These are phyloP conservation scores for Sugiyamaella americana DNA, from an alignment of 805 yeast genomes.

Conservation along the genomic window DNA sequence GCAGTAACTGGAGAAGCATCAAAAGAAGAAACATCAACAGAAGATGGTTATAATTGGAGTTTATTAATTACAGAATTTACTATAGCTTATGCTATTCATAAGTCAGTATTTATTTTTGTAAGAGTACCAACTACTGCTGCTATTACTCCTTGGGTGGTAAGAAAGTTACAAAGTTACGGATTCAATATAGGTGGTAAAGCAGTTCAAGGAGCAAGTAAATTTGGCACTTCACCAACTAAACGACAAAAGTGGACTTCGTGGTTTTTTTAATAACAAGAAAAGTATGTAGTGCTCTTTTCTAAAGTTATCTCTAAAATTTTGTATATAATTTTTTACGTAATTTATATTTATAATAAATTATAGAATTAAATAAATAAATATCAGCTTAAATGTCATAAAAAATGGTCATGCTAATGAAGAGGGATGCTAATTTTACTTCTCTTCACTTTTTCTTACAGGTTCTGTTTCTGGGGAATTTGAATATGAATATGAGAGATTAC, in stretches of 20 bases:
- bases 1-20: constrained; percentile 4
- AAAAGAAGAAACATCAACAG: constrained; percentile 9
- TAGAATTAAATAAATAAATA: too few species aligned
- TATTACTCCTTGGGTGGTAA: constrained; percentile 75
- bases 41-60: constrained; percentile 18
- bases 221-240: constrained; percentile 49
- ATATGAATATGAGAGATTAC: too few species aligned
- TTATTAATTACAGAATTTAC: constrained; percentile 76
- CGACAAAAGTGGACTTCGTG: constrained; percentile 54
- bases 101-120: constrained; percentile 65
- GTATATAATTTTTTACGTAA: too few species aligned
- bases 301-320: too few species aligned
- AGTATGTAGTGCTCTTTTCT: too few species aligned
- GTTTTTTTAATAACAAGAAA: constrained; percentile 43
- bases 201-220: constrained; percentile 29
- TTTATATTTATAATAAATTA: too few species aligned
- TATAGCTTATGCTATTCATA: constrained; percentile 90
- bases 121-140: constrained; percentile 90
- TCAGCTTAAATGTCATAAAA: too few species aligned
- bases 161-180: constrained; percentile 63
- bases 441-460: too few species aligned
- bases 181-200: constrained; percentile 57
- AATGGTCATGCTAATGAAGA: too few species aligned
- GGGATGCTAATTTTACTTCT: too few species aligned
- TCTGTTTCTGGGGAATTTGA: too few species aligned